phyloP scores from a whole-genome alignment of 1,139 yeast species.

The Yamadazyma diddensiae region DNA sequence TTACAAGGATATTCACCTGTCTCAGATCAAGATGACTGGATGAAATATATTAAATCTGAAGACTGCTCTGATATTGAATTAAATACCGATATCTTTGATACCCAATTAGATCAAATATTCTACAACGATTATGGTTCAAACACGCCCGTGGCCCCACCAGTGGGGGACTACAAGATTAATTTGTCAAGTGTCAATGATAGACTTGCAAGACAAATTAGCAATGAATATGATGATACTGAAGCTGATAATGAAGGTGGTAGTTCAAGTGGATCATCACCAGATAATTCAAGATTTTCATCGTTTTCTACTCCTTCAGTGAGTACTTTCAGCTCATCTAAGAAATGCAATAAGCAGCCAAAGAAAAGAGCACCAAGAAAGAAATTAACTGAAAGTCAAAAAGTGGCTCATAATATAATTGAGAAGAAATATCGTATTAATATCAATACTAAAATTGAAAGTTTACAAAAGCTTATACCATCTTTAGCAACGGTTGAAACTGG shows the following conservation, averaged over 20 bases:
- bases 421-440: conserved; percentile 71
- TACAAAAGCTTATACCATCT: conserved; percentile 65
- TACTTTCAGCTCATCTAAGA: background rate
- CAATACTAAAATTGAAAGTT: conserved; percentile 66
- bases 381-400: conserved; percentile 59
- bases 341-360: conserved; percentile 9
- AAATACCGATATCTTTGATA: conserved; percentile 3
- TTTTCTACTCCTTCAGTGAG: conserved; percentile 1
- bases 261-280: conserved; percentile 2
- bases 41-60: conserved; percentile 13
- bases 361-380: conserved; percentile 56
- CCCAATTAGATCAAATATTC: conserved; percentile 4
- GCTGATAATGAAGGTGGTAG: conserved; percentile 1
- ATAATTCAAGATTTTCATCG: conserved; percentile 1
- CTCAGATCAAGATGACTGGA: conserved; percentile 16
- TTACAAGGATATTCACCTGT: conserved; percentile 11
- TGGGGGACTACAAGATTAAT: conserved; percentile 7
- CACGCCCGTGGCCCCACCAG: conserved; percentile 5
- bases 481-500: conserved; percentile 58
- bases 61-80: conserved; percentile 4
- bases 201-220: conserved; percentile 1
- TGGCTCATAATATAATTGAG: conserved; percentile 70
- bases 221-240: background rate
- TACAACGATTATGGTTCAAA: conserved; percentile 4
- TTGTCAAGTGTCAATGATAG: conserved; percentile 13